phyloP scores from a whole-genome alignment of 2,329 filamentous ascomycete species.

The Xylariaceae sp. region DNA sequence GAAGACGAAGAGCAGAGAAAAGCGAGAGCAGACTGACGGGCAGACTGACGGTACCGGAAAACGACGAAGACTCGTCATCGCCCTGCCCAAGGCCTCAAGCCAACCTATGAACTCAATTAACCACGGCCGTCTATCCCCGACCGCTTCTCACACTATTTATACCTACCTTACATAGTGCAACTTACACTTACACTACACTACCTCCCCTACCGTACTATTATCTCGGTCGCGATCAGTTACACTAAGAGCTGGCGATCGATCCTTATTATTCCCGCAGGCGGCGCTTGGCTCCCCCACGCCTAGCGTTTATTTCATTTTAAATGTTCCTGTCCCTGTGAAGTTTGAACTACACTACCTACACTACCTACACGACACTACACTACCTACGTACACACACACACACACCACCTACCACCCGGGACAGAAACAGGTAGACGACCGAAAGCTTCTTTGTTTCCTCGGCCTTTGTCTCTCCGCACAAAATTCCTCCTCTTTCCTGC shows the following conservation, averaged over 20 bases:
- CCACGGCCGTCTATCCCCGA: neutral
- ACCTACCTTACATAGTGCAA: neutral
- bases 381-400: too few species aligned
- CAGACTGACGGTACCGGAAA: neutral
- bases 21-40: neutral
- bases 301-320: conserved; percentile 3
- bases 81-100: neutral
- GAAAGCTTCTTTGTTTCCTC: conserved; percentile 10
- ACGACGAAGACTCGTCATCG: neutral
- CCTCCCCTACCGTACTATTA: neutral
- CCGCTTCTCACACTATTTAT: neutral
- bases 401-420: conserved; percentile 4
- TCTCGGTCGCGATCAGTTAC: neutral
- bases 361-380: too few species aligned
- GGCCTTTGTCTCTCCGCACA: conserved; percentile 18
- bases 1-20: neutral
- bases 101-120: neutral
- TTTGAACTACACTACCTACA: neutral
- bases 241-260: conserved; percentile 3
- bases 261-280: conserved; percentile 17
- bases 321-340: neutral
- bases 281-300: conserved; percentile 17
- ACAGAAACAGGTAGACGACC: neutral
- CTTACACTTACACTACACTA: neutral
- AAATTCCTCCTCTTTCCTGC: conserved; percentile 13